phyloP scores from a whole-genome alignment of 2,329 filamentous ascomycete genomes.

The Graphiopsis chlorocephala region DNA sequence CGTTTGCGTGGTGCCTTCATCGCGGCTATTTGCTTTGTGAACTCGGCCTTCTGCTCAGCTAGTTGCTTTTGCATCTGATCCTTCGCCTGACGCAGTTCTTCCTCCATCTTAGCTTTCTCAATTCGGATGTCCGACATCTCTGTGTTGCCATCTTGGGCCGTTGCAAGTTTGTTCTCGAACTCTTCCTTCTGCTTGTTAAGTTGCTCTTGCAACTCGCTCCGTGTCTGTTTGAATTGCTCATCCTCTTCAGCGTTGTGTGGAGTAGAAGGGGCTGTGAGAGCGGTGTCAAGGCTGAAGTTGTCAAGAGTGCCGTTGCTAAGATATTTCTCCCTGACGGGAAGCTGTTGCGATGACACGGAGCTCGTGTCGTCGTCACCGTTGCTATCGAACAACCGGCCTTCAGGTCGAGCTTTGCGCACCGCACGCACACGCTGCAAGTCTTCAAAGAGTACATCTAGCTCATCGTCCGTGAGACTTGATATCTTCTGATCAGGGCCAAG shows the following conservation, averaged over 20 bases:
- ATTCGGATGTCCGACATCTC: slow-evolving; percentile 80
- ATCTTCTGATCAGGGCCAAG: slow-evolving; percentile 91
- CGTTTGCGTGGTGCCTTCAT: slow-evolving; percentile 47
- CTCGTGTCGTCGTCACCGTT: slow-evolving; percentile 76
- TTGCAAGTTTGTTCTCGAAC: slow-evolving; percentile 73
- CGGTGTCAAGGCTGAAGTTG: slow-evolving; percentile 93
- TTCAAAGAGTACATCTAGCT: slow-evolving; percentile 88
- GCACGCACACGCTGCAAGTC: slow-evolving; percentile 88
- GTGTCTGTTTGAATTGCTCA: slow-evolving; percentile 68
- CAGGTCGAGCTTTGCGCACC: slow-evolving; percentile 68
- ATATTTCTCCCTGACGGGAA: slow-evolving; percentile 73
- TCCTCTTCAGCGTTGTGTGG: slow-evolving; percentile 81
- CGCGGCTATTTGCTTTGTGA: slow-evolving; percentile 78
- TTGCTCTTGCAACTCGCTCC: slow-evolving; percentile 79
- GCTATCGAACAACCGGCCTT: slow-evolving; percentile 54
- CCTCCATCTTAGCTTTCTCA: slow-evolving; percentile 83
- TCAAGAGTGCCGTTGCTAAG: slow-evolving; percentile 83
- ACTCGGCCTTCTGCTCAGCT: slow-evolving; percentile 76
- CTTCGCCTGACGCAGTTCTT: slow-evolving; percentile 72
- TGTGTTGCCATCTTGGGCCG: slow-evolving; percentile 68
- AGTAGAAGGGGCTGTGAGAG: slow-evolving; percentile 89
- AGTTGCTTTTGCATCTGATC: slow-evolving; percentile 86
- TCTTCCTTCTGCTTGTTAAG: slow-evolving; percentile 82
- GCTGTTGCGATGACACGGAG: slow-evolving; percentile 73
- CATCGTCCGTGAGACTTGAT: slow-evolving; percentile 83